Base-by-base conservation (phyloP, 148 eudicot genomes). In the Fagopyrum homotropicum region DNA sequence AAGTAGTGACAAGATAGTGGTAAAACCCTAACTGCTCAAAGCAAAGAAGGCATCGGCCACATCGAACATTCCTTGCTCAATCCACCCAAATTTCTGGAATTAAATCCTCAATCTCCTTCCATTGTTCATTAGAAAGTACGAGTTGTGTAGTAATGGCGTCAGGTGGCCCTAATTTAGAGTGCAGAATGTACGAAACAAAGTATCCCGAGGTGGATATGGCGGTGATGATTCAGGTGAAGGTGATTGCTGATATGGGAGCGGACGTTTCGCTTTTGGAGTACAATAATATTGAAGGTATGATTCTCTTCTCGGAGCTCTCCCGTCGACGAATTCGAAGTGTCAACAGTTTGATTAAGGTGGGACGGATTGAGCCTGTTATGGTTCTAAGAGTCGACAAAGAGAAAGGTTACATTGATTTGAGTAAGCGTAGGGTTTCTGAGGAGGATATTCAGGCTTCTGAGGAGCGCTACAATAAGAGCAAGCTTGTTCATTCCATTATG, bases 211-310 rank as follows among this genome's bases (percentile, higher is more conserved):
- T 95, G 17, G 99, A 95, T 81, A 87, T 79, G 74, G 89, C 97
- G 45, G 99, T 95, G 30, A 95, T 95, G 99, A 92, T 95, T 4
- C 97, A 90, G 61, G 99, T 95, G 26, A 90, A 90, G 83, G 88
- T 86, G 86, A 92, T 95, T 77, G 97, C 96, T 9, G 99, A 92
- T 59, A 89, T 93, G 88, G 96, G 99, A 2, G 95, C 97, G 0
- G 90, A 95, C 77, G 99, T 95, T 0, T 82, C 96, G 0, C 86
- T 95, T 0, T 81, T 95, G 7, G 99, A 95, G 87, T 95, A 95
- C 88, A 92, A 95, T 80, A 92, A 92, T 91, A 95, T 92, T 72
- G 99, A 95, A 83, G 99, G 99, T 0, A 95, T 95, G 98, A 95
- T 95, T 56, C 83, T 95, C 8, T 84, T 95, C 79, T 95, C 99